Percentiles rank a stretch among this genome's conserved stretches.
phyloP scores from a whole-genome alignment of 1,284 basidiomycete genomes.

The Apiotrichum sp. region DNA sequence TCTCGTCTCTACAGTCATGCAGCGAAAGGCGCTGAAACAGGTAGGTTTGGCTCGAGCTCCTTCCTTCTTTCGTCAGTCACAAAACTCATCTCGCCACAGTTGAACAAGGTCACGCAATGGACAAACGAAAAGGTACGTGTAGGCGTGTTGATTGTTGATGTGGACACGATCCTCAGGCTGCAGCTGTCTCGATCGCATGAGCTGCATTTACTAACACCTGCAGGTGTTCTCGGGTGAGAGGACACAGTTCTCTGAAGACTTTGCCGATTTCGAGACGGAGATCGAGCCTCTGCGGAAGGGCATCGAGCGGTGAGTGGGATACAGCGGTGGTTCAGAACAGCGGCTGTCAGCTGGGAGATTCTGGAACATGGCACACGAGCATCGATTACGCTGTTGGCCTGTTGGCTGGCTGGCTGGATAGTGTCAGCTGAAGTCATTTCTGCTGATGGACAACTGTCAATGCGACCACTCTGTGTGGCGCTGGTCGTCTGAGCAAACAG shows the following conservation, averaged over 20 bases:
- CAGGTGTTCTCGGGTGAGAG: slow-evolving; percentile 61
- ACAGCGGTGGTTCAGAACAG: neutral
- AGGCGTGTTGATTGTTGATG: too few species aligned
- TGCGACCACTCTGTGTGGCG: too few species aligned
- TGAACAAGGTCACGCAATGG: slow-evolving; percentile 46
- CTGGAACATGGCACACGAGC: too few species aligned
- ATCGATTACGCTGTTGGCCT: too few species aligned
- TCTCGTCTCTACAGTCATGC: too few species aligned
- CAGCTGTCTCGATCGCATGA: neutral
- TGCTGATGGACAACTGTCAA: too few species aligned
- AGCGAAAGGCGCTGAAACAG: slow-evolving; percentile 44
- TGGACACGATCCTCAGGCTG: too few species aligned
- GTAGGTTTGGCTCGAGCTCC: slow-evolving; percentile 20
- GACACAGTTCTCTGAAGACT: slow-evolving; percentile 59
- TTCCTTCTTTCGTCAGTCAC: neutral
- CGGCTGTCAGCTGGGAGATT: too few species aligned
- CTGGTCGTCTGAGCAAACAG: too few species aligned
- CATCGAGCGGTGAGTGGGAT: slow-evolving; percentile 55
- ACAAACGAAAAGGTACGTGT: slow-evolving; percentile 40
- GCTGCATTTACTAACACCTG: neutral
- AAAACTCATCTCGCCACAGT: slow-evolving; percentile 14
- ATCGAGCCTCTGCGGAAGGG: slow-evolving; percentile 62
- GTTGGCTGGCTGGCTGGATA: too few species aligned
- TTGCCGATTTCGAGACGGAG: slow-evolving; percentile 62
- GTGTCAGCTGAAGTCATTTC: too few species aligned